A percentile compares a stretch with the other conserved stretches of the same genome.
These are phyloP conservation scores for Tetrahymena borealis DNA, from an alignment of 73 alveolate genomes.

Conservation along the genomic window DNA sequence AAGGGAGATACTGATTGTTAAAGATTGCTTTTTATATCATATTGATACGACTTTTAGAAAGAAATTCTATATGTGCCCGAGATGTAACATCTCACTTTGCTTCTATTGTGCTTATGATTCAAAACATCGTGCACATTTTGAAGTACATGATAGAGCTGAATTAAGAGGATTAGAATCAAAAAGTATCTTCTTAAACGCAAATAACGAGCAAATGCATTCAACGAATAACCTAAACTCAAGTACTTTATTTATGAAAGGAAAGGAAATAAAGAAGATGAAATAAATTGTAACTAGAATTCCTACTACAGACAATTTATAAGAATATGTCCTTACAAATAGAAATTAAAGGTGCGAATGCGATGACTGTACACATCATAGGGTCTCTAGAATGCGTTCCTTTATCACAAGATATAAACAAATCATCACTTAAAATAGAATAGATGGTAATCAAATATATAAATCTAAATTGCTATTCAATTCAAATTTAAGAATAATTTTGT, in stretches of 20 bases:
- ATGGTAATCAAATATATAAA: not conserved
- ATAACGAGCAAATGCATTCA: not conserved
- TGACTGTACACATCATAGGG: not conserved
- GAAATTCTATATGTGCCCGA: not conserved
- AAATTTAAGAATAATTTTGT: too few species aligned
- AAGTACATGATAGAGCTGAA: not conserved
- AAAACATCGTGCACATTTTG: not conserved
- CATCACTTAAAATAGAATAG: not conserved
- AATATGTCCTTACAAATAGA: not conserved
- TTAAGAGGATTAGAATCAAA: not conserved
- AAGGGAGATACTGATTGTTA: not conserved
- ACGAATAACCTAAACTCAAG: not conserved
- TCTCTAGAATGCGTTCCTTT: not conserved
- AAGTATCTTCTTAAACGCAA: not conserved
- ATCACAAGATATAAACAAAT: not conserved
- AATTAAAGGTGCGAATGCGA: not conserved
- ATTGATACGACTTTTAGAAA: not conserved
- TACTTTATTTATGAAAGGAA: not conserved
- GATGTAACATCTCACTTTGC: not conserved
- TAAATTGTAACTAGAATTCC: not conserved
- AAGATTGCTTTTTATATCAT: not conserved
- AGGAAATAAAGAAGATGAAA: not conserved
- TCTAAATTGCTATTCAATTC: too few species aligned
- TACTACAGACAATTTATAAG: not conserved
- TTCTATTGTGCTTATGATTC: not conserved